Conservation (phyloP, 768 basidiomycete genomes). For the Russula compacta region DNA sequence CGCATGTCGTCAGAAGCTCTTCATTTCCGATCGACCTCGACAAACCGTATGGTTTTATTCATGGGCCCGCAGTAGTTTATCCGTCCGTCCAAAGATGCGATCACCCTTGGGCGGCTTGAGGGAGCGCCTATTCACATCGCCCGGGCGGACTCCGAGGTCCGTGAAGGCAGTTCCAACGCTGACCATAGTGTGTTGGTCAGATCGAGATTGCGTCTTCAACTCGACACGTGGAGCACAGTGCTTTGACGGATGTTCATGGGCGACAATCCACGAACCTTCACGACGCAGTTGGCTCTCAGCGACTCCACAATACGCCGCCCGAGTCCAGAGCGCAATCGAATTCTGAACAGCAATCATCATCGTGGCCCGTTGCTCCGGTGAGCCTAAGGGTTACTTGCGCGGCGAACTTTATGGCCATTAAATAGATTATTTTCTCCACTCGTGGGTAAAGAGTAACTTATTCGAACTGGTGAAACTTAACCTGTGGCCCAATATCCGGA, state of each 20-base stretch:
- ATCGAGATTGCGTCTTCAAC: neutral
- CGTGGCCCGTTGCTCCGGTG: neutral
- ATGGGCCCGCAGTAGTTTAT: neutral
- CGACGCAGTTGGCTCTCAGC: neutral
- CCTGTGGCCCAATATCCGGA: neutral
- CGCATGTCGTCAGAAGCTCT: neutral
- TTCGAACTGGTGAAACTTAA: neutral
- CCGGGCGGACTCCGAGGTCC: neutral
- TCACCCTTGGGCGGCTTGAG: neutral
- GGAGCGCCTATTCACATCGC: neutral
- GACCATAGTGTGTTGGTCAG: neutral
- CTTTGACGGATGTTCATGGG: neutral
- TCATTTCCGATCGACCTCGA: neutral
- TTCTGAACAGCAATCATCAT: neutral
- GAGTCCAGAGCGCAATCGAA: neutral
- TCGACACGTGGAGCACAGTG: neutral
- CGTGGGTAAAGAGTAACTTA: neutral
- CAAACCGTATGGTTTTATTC: neutral
- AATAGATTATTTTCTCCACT: neutral
- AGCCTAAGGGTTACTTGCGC: neutral
- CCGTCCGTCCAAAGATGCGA: neutral
- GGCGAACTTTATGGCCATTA: neutral
- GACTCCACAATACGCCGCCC: neutral
- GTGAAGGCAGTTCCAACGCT: neutral
- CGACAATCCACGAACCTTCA: neutral